Evolutionary conservation across 129 eudicot genomes (phyloP).

Genomic region (Tagetes erecta): DNA sequence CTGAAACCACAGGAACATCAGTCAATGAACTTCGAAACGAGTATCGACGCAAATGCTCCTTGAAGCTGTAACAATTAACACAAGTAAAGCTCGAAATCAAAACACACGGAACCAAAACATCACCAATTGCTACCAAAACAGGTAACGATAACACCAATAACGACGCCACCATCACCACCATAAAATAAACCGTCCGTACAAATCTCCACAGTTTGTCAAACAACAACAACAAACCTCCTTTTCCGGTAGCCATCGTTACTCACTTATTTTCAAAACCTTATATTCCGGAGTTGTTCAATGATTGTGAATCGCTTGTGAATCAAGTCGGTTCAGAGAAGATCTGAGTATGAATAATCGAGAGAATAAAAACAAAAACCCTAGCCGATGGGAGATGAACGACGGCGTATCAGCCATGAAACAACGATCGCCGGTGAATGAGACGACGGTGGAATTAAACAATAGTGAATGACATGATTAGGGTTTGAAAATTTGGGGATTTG

Average conservation of each 20-base stretch:
- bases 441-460: slow-evolving; percentile 15
- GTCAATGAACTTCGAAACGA: slow-evolving; percentile 72
- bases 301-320: too few species aligned
- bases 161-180: slow-evolving; percentile 87
- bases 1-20: slow-evolving; percentile 84
- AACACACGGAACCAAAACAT: slow-evolving; percentile 64
- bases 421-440: slow-evolving; percentile 35
- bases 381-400: slow-evolving; percentile 40
- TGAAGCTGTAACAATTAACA: slow-evolving; percentile 61
- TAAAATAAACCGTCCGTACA: slow-evolving; percentile 61
- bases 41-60: slow-evolving; percentile 68
- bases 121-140: slow-evolving; percentile 69
- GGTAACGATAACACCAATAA: slow-evolving; percentile 66
- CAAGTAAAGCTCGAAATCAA: slow-evolving; percentile 82
- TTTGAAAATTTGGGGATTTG: slow-evolving; percentile 31
- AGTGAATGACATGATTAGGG: slow-evolving; percentile 47
- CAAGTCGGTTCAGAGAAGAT: slow-evolving; percentile 41
- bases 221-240: slow-evolving; percentile 33
- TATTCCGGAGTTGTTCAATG: too few species aligned
- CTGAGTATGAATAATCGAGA: slow-evolving; percentile 27
- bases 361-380: slow-evolving; percentile 43
- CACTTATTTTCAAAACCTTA: too few species aligned
- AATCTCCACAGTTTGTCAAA: slow-evolving; percentile 66
- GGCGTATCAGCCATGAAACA: slow-evolving; percentile 42
- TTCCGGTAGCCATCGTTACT: slow-evolving; percentile 34